Percentiles rank a stretch among this genome's conserved stretches.
These are phyloP conservation scores for Fusarium luffae DNA, from an alignment of 2,329 filamentous ascomycete genomes.

Conservation along the genomic window DNA sequence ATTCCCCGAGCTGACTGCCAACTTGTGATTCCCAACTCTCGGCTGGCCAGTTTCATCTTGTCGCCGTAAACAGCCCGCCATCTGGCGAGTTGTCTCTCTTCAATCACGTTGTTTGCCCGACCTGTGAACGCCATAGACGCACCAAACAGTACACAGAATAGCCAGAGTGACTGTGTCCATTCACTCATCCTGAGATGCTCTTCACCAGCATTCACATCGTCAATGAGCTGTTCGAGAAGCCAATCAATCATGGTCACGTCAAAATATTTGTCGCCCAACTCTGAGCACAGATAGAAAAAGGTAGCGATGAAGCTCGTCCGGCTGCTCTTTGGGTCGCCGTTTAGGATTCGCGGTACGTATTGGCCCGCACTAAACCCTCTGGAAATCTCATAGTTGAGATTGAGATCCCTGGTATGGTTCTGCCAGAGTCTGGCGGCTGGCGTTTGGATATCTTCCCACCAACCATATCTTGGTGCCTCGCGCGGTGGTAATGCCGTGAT, in stretches of 20 bases:
- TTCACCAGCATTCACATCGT: slow-evolving; percentile 57
- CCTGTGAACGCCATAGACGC: slow-evolving; percentile 56
- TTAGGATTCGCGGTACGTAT: slow-evolving; percentile 50
- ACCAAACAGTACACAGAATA: slow-evolving; percentile 60
- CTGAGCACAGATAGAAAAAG: slow-evolving; percentile 60
- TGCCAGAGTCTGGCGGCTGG: slow-evolving; percentile 52
- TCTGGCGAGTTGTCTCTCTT: slow-evolving; percentile 53
- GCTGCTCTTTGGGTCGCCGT: slow-evolving; percentile 53
- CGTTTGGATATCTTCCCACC: slow-evolving; percentile 52
- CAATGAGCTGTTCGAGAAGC: slow-evolving; percentile 59
- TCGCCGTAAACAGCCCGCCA: slow-evolving; percentile 54
- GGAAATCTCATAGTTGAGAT: slow-evolving; percentile 53
- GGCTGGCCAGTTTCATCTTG: slow-evolving; percentile 56
- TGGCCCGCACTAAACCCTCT: slow-evolving; percentile 49
- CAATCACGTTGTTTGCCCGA: slow-evolving; percentile 49
- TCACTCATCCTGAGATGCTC: slow-evolving; percentile 53
- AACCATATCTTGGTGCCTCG: slow-evolving; percentile 51
- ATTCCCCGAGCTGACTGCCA: slow-evolving; percentile 54
- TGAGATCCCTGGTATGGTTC: slow-evolving; percentile 50
- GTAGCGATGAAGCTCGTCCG: slow-evolving; percentile 59
- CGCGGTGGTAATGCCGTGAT: slow-evolving; percentile 50
- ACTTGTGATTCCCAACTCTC: slow-evolving; percentile 51
- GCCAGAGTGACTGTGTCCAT: slow-evolving; percentile 57
- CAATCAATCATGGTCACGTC: slow-evolving; percentile 58
- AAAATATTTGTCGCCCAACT: slow-evolving; percentile 55